Evolutionary conservation across 73 alveolate species (phyloP).

Genomic region (Paramecium tetraurelia): DNA sequence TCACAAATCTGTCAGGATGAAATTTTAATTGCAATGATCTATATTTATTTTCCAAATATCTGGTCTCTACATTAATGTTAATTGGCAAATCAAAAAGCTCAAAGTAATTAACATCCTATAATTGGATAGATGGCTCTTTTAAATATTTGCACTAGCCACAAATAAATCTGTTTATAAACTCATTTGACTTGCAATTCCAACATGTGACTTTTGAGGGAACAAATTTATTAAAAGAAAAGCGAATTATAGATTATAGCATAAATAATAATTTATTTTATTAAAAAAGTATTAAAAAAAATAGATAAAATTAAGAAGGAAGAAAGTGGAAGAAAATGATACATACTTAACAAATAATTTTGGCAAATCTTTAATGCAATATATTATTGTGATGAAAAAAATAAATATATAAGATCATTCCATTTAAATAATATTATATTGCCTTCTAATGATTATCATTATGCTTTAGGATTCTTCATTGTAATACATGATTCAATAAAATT

Average conservation of each 20-base stretch:
- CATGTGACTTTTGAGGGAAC: conserved; percentile 2
- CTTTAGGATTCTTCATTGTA: too few species aligned
- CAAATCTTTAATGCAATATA: neutral
- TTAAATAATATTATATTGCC: too few species aligned
- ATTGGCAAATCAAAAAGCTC: neutral
- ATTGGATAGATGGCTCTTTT: neutral
- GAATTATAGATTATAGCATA: neutral
- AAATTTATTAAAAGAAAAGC: conserved; percentile 1
- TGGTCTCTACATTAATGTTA: neutral
- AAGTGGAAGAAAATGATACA: neutral
- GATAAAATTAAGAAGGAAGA: neutral
- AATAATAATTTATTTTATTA: neutral
- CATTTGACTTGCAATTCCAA: conserved; percentile 47
- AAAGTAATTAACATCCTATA: neutral
- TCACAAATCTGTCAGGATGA: conserved; percentile 13
- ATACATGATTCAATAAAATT: too few species aligned
- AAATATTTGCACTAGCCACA: conserved; percentile 33
- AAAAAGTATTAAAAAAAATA: neutral
- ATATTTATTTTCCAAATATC: neutral
- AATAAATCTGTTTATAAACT: conserved; percentile 8
- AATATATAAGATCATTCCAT: too few species aligned
- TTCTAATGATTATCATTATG: too few species aligned
- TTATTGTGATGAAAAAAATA: too few species aligned
- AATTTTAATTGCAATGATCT: neutral
- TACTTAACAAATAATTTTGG: neutral